Percentiles rank a stretch among this genome's conserved stretches.
phyloP scores from a whole-genome alignment of 2,329 filamentous ascomycete species.

The Phialophora expanda region DNA sequence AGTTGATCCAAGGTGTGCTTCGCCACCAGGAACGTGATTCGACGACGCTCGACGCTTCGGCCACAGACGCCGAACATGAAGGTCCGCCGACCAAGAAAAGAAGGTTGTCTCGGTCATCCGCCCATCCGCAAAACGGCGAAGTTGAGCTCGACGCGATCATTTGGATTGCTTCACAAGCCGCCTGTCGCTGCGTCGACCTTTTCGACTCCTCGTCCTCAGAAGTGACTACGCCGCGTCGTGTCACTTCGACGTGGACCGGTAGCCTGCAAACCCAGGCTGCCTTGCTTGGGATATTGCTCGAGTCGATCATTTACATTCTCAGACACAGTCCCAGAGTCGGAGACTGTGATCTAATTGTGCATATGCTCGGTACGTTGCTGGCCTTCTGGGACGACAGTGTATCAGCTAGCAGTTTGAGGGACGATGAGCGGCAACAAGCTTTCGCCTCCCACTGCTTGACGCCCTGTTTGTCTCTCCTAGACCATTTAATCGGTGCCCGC shows the following conservation, averaged over 20 bases:
- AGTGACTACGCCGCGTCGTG: background rate
- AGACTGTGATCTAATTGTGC: conserved; percentile 3
- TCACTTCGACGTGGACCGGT: conserved; percentile 15
- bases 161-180: conserved; percentile 29
- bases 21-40: background rate
- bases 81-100: conserved; percentile 33
- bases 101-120: conserved; percentile 15
- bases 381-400: conserved; percentile 22
- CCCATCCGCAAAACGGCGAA: background rate
- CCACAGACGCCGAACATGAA: background rate
- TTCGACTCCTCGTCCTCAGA: conserved; percentile 7
- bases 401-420: conserved; percentile 2
- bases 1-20: conserved; percentile 8
- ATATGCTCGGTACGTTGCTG: conserved; percentile 15
- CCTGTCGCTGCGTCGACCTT: conserved; percentile 25
- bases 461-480: conserved; percentile 41
- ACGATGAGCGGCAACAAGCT: conserved; percentile 25
- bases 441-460: conserved; percentile 40
- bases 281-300: conserved; percentile 24
- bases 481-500: conserved; percentile 9
- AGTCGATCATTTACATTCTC: conserved; percentile 12
- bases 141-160: conserved; percentile 1
- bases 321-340: background rate
- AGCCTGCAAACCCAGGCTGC: conserved; percentile 19
- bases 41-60: background rate